Base-by-base conservation (phyloP, 768 basidiomycete species). In the Leccinellum albellum region DNA sequence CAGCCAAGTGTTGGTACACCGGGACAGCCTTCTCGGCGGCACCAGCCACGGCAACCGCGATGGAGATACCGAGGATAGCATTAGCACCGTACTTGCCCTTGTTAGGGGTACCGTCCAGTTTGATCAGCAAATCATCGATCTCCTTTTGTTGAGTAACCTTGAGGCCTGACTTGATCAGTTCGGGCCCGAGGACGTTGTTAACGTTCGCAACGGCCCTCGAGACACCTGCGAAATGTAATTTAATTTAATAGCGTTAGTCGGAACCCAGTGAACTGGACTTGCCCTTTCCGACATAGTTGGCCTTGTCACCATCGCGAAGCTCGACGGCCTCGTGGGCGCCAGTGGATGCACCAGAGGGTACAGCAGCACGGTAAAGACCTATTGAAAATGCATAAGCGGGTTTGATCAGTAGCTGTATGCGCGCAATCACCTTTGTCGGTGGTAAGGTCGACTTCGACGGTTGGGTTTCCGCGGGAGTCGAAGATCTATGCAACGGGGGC, bases 21-120 rank as follows among this genome's bases (percentile, higher is more conserved):
- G 97, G 95, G 54, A 98, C 81, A 58, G 87, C 90, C 82, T 96
- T 97, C 79, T 97, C 91, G 51, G 85, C 91, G 45, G 97, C 97
- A 64, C 80, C 97, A 61, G 97, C 97, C 77, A 91, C 88, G 44
- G 91, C 83, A 52, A 90, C 93, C 32, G 96, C 96, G 74, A 98
- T 98, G 59, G 92, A 95, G 68, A 99, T 91, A 75, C 94, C 97
- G 58, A 99, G 91, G 75, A 98, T 98, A 69, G 97, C 97, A 74
- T 99, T 99, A 52, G 97, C 97, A 67, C 97, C 97, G 70, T 98
- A 88, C 75, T 96, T 96, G 75, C 94, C 95, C 84, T 99, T 99
- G 89, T 99, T 99, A 60, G 92, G 79, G 60, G 94, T 94, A 55
- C 93, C 94, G 70, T 99, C 97, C 67, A 92, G 86, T 79, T 97